Conservation (phyloP, 2,329 filamentous ascomycete species). For the Chrysosporium queenslandicum region DNA sequence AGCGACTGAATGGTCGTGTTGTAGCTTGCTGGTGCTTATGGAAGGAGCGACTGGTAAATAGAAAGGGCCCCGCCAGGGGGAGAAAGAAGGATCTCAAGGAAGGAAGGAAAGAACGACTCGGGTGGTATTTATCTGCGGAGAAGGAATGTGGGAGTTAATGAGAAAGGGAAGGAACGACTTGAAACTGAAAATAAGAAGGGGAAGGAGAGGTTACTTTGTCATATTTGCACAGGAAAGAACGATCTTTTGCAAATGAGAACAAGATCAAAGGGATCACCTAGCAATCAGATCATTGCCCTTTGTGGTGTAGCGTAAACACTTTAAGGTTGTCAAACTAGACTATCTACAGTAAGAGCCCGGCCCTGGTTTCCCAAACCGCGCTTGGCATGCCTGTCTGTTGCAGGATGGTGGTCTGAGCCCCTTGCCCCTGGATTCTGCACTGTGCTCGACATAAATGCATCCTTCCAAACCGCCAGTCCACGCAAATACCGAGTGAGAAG, state of each 20-base stretch:
- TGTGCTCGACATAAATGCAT: no score
- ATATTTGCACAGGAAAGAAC: neutral
- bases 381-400: neutral
- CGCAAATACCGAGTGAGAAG: no score
- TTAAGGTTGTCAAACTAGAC: neutral
- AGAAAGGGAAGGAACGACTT: constrained; percentile 1
- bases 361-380: neutral
- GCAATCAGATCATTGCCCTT: neutral
- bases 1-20: neutral
- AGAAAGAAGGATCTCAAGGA: neutral
- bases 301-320: neutral
- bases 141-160: neutral
- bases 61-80: constrained; percentile 12
- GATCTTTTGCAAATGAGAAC: neutral
- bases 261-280: neutral
- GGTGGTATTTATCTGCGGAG: neutral
- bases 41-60: neutral
- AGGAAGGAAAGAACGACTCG: constrained; percentile 6
- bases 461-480: no score
- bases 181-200: constrained; percentile 6
- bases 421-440: neutral
- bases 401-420: neutral
- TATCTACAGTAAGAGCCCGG: neutral
- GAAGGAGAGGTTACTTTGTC: neutral
- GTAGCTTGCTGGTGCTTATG: neutral